Evolutionary conservation across 2,329 filamentous ascomycete genomes (phyloP), one percentile per base, ranked within the genome.

Genomic region (Stemphylium beticola): DNA sequence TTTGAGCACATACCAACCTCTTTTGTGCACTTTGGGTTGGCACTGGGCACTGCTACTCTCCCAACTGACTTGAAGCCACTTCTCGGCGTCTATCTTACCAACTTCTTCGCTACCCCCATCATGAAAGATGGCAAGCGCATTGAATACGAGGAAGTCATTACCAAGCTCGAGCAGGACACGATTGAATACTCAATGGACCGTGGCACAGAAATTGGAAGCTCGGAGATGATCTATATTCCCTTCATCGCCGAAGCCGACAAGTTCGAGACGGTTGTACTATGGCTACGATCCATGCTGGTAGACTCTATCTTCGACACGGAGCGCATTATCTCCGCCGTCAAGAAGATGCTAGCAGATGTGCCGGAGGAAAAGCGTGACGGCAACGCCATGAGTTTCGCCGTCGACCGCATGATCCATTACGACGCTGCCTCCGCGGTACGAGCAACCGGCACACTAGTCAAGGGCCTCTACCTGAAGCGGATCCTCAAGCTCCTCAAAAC

Each of bases 51-150:
- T 0, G 84, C 87, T 2, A 81, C 85, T 29, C 81, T 97, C 1
- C 91, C 93, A 0, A 83, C 89, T n/a, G 85, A 93, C 60, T 83
- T 93, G 55, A 92, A 93, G 71, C 95, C 95, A 3, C 77, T 99
- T 18, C 81, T 98, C 42, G 84, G 88, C 3, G 83, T 98, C 36
- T 98, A 96, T 69, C 87, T 87, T 26, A 91, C 93, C 70, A 95
- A 93, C 69, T 96, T 98, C 79, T 99, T 98, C 82, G 93, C 92
- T 71, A 92, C 92, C 0, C 95, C 93, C 2, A 88, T 99, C 55
- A 82, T 83, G 66, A 87, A 88, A 26, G 83, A 92, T 65, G 92
- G 91, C 38, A 82, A 91, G 71, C 85, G 84, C 20, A 79, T 99
- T 26, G 87, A 89, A 42, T 99, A 98, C 66, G 95, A 98, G 73